Evolutionary conservation across 441 rosid genomes (phyloP).

Genomic region (Metrosideros polymorpha): DNA sequence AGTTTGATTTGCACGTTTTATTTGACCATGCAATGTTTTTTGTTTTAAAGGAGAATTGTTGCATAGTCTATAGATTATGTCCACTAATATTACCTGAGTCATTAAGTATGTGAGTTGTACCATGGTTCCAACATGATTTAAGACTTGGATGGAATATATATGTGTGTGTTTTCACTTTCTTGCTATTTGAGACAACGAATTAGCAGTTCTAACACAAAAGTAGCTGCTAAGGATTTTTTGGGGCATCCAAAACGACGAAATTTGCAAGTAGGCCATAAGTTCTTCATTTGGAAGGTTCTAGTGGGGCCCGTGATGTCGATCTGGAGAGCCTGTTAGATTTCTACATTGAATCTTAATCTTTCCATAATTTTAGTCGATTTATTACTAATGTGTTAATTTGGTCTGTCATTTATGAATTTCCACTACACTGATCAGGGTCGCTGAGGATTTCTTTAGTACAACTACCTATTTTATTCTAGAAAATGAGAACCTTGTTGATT

Average conservation of each 20-base stretch:
- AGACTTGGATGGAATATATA: neutral
- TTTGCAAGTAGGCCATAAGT: neutral
- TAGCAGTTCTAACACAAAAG: no score
- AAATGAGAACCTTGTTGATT: neutral
- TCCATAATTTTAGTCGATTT: neutral
- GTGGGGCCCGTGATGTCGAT: neutral
- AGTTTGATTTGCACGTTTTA: no score
- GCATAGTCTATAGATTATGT: no score
- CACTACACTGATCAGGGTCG: neutral
- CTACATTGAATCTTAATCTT: neutral
- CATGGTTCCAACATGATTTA: neutral
- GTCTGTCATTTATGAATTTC: no score
- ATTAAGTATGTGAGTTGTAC: no score
- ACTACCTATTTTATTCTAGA: neutral
- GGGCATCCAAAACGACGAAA: neutral
- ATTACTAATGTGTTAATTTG: neutral
- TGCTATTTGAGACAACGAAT: neutral
- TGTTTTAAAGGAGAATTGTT: no score
- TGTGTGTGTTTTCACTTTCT: no score
- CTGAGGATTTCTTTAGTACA: neutral
- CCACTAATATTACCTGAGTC: no score
- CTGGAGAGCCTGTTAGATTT: neutral
- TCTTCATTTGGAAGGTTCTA: accelerated
- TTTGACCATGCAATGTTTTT: no score
- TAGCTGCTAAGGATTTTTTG: neutral